A percentile compares a stretch with the other conserved stretches of the same genome.
Conservation (phyloP, 2,329 filamentous ascomycete species). For the Aspergillus aculeatus region DNA sequence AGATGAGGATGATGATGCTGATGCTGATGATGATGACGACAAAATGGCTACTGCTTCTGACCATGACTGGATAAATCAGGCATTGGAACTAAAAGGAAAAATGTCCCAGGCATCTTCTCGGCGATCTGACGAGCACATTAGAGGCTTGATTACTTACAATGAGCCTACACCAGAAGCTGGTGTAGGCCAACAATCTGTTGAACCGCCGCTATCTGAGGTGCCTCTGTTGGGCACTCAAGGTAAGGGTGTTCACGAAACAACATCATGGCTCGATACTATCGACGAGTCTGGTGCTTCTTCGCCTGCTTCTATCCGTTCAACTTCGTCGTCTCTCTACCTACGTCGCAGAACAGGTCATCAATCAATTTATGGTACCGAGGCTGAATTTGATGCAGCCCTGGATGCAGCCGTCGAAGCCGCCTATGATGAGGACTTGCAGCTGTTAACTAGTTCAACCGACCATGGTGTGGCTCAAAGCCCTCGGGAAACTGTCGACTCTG, state of each 20-base stretch:
- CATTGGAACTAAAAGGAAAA: neutral
- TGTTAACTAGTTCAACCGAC: constrained; percentile 45
- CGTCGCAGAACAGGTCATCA: constrained; percentile 68
- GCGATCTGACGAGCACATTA: neutral
- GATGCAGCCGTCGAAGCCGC: constrained; percentile 95
- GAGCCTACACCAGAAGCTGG: neutral
- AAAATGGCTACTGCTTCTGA: neutral
- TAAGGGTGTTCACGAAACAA: constrained; percentile 70
- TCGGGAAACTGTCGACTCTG: constrained; percentile 67
- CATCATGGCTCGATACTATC: constrained; percentile 91
- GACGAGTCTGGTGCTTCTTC: constrained; percentile 84
- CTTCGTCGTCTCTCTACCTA: constrained; percentile 68
- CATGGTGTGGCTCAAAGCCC: constrained; percentile 48
- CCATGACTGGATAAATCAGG: neutral
- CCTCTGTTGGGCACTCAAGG: constrained; percentile 23
- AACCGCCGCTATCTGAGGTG: constrained; percentile 14
- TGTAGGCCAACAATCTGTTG: neutral
- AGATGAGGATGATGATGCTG: constrained; percentile 19
- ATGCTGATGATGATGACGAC: constrained; percentile 29
- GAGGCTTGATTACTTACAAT: neutral
- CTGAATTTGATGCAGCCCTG: constrained; percentile 89
- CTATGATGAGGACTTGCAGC: constrained; percentile 88
- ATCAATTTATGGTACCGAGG: constrained; percentile 71
- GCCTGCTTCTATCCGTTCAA: constrained; percentile 75
- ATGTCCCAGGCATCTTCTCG: neutral